Evolutionary conservation across 1,284 basidiomycete species (phyloP).

Genomic region (Hemileia vastatrix): DNA sequence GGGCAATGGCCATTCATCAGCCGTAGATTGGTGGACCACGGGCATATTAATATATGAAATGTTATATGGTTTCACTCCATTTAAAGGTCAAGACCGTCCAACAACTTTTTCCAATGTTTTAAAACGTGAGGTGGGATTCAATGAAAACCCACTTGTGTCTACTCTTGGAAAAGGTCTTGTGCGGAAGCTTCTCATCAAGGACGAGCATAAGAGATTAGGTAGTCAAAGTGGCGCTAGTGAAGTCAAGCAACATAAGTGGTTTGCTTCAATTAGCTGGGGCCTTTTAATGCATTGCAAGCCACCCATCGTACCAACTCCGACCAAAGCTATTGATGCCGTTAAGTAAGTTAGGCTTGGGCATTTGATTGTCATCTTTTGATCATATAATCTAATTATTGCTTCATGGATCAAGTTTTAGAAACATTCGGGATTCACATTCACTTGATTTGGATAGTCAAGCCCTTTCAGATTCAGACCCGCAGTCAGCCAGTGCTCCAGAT

Average conservation of each 20-base stretch:
- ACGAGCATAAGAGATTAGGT: constrained; percentile 77
- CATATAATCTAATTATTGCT: neutral
- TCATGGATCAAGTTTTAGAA: constrained; percentile 5
- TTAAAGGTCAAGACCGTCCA: constrained; percentile 90
- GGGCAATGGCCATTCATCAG: constrained; percentile 91
- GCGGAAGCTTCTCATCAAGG: constrained; percentile 80
- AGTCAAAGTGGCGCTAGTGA: constrained; percentile 90
- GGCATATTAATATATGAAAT: constrained; percentile 99
- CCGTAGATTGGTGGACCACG: constrained; percentile 99
- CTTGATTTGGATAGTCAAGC: constrained; percentile 24
- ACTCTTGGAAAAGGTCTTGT: constrained; percentile 79
- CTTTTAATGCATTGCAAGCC: constrained; percentile 83
- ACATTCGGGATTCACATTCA: constrained; percentile 22
- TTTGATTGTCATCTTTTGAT: constrained; percentile 1
- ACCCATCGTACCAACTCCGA: constrained; percentile 53
- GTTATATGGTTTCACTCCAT: constrained; percentile 82
- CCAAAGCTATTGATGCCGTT: constrained; percentile 40
- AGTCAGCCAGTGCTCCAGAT: neutral
- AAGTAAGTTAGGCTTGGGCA: constrained; percentile 27
- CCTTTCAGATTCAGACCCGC: neutral
- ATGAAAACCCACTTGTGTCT: constrained; percentile 72
- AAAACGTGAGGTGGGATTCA: constrained; percentile 74
- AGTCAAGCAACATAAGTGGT: constrained; percentile 99
- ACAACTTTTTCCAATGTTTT: constrained; percentile 96
- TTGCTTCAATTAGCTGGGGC: constrained; percentile 91